A percentile compares a stretch with the other conserved stretches of the same genome.
phyloP scores from a whole-genome alignment of 495 filamentous ascomycete genomes.

The Hypomontagnella monticulosa region DNA sequence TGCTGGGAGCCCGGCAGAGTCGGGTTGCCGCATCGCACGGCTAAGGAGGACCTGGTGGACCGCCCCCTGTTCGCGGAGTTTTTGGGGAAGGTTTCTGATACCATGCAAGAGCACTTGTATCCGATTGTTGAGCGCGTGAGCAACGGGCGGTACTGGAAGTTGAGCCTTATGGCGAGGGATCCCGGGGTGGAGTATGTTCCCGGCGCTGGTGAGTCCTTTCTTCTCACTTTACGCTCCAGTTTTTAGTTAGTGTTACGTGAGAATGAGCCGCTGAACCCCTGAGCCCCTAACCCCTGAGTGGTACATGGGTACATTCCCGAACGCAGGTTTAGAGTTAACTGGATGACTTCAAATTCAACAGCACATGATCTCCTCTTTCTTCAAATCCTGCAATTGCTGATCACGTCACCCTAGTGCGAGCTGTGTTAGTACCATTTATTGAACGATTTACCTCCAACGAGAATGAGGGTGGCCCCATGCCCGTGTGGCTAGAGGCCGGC shows the following conservation, averaged over 20 bases:
- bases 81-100: neutral
- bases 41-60: neutral
- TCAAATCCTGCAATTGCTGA: neutral
- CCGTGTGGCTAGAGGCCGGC: slow-evolving; percentile 30
- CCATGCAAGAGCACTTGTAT: slow-evolving; percentile 3
- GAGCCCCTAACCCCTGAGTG: no score
- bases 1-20: slow-evolving; percentile 17
- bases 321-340: no score
- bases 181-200: slow-evolving; percentile 28
- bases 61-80: slow-evolving; percentile 16
- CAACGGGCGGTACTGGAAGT: slow-evolving; percentile 22
- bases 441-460: slow-evolving; percentile 18
- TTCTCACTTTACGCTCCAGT: no score
- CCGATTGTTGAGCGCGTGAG: slow-evolving; percentile 19
- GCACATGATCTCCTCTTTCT: neutral
- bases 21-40: neutral
- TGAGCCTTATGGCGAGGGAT: slow-evolving; percentile 40
- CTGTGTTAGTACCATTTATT: slow-evolving; percentile 27
- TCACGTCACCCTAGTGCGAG: slow-evolving; percentile 9
- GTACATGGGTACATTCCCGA: no score
- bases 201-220: slow-evolving; percentile 19
- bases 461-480: slow-evolving; percentile 28
- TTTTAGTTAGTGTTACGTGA: no score
- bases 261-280: no score
- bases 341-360: no score